Evolutionary conservation across 2,329 filamentous ascomycete genomes (phyloP).

Genomic region (Teratosphaeria destructans): DNA sequence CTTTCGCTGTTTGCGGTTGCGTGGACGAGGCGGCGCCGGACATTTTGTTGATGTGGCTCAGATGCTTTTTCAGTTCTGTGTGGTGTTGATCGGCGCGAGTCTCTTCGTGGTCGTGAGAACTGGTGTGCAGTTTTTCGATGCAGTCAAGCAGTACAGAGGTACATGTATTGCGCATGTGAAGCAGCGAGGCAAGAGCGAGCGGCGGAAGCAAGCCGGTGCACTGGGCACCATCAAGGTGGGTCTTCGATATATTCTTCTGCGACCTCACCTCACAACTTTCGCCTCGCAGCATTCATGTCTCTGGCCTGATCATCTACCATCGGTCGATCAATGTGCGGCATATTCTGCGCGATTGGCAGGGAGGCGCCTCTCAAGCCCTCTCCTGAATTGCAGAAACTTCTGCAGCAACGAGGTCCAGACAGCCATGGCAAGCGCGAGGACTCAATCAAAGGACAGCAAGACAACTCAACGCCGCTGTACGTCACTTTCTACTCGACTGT

Average conservation of each 20-base stretch:
- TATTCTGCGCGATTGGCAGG: slow-evolving; percentile 24
- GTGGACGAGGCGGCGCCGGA: slow-evolving; percentile 34
- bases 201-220: neutral
- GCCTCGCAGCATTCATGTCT: neutral
- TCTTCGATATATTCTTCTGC: neutral
- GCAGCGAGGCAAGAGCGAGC: neutral
- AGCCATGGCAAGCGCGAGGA: slow-evolving; percentile 3
- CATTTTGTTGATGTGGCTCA: slow-evolving; percentile 30
- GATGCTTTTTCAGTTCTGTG: slow-evolving; percentile 55
- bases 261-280: neutral
- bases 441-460: neutral
- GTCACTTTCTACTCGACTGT: slow-evolving; percentile 72
- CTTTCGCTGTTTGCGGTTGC: slow-evolving; percentile 29
- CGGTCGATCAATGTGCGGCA: slow-evolving; percentile 34
- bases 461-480: slow-evolving; percentile 22
- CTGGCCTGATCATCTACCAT: neutral
- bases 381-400: slow-evolving; percentile 10
- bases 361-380: slow-evolving; percentile 12
- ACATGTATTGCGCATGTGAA: neutral
- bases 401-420: slow-evolving; percentile 23
- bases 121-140: neutral
- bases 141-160: neutral
- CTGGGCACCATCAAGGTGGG: neutral
- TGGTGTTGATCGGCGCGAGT: neutral
- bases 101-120: neutral